Conservation (phyloP, 495 filamentous ascomycete species). For the Endocarpon pusillum region DNA sequence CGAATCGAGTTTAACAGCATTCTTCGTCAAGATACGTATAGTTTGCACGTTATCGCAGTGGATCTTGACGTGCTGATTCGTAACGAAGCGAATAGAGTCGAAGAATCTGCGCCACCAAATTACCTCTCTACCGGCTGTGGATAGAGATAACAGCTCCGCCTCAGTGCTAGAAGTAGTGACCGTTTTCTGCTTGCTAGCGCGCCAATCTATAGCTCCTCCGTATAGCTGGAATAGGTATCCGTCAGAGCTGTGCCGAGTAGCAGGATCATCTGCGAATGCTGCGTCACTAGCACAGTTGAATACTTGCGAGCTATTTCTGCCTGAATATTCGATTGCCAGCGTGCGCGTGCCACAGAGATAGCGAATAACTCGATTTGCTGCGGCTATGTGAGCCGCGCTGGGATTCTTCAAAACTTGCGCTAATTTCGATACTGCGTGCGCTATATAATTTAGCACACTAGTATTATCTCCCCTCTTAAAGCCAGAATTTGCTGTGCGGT, state of each 20-base stretch:
- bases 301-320: not conserved
- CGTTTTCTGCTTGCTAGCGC: slow-evolving; percentile 3
- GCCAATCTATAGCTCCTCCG: slow-evolving; percentile 1
- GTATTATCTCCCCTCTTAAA: slow-evolving; percentile 3
- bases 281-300: slow-evolving; percentile 2
- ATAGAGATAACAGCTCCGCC: not conserved
- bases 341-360: slow-evolving; percentile 2
- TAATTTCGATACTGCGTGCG: slow-evolving; percentile 1
- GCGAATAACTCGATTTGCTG: not conserved
- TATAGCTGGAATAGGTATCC: slow-evolving; percentile 4
- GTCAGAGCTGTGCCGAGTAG: slow-evolving; percentile 3
- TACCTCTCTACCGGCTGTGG: not conserved
- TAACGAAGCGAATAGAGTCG: not conserved
- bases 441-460: too few species aligned
- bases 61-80: not conserved
- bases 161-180: slow-evolving; percentile 2
- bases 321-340: not conserved
- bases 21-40: not conserved
- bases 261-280: slow-evolving; percentile 3
- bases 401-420: slow-evolving; percentile 3
- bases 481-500: slow-evolving; percentile 4
- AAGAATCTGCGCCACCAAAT: too few species aligned
- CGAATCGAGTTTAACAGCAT: not conserved
- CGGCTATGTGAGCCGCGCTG: not conserved
- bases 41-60: not conserved